phyloP scores from a whole-genome alignment of 805 yeast species.

The Monosporozyma yasuniensis region DNA sequence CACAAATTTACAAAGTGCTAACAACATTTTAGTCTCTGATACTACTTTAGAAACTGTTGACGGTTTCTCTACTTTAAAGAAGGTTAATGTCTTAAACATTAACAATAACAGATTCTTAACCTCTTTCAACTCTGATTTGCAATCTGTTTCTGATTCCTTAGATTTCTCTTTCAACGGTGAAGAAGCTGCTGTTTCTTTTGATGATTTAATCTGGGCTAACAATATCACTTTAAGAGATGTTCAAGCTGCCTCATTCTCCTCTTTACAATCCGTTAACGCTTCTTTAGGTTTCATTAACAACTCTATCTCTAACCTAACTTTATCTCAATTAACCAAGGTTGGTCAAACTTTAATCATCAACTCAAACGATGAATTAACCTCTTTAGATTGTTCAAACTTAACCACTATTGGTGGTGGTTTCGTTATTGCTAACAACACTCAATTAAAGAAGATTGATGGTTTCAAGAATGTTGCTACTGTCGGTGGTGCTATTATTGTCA shows the following conservation, averaged over 20 bases:
- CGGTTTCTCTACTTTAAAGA: slow-evolving; percentile 45
- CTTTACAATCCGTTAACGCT: slow-evolving; percentile 65
- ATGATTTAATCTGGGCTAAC: slow-evolving; percentile 74
- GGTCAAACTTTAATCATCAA: slow-evolving; percentile 76
- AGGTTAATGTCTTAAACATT: slow-evolving; percentile 55
- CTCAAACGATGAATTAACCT: slow-evolving; percentile 65
- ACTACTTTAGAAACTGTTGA: slow-evolving; percentile 59
- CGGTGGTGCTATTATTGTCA: slow-evolving; percentile 79
- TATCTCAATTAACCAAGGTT: slow-evolving; percentile 47
- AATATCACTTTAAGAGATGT: slow-evolving; percentile 80
- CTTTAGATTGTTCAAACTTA: slow-evolving; percentile 60
- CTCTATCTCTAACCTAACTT: slow-evolving; percentile 47
- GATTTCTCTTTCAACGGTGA: slow-evolving; percentile 82
- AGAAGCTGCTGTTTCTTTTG: slow-evolving; percentile 57
- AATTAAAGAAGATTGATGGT: slow-evolving; percentile 55
- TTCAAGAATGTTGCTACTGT: slow-evolving; percentile 65
- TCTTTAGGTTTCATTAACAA: slow-evolving; percentile 75
- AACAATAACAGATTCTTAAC: slow-evolving; percentile 84
- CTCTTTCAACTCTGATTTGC: slow-evolving; percentile 60
- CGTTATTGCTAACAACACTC: slow-evolving; percentile 75
- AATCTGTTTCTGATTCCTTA: slow-evolving; percentile 64
- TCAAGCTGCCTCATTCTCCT: slow-evolving; percentile 58
- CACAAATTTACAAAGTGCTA: slow-evolving; percentile 67
- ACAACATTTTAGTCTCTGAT: slow-evolving; percentile 61
- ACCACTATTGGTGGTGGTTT: slow-evolving; percentile 87